phyloP scores from a whole-genome alignment of 345 rosid genomes.

The Viola odorata region DNA sequence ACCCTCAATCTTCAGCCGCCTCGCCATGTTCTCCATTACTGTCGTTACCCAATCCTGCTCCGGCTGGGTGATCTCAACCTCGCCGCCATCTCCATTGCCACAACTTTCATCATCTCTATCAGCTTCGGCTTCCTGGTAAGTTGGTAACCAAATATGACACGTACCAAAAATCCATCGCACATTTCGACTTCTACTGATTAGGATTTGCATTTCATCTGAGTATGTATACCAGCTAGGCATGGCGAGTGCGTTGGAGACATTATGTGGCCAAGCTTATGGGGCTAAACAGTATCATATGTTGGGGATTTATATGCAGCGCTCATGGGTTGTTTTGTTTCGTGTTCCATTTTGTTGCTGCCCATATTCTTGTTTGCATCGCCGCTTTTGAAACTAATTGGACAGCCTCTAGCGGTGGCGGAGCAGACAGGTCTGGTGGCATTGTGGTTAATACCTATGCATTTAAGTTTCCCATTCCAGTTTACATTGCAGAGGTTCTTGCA shows the following conservation, averaged over 20 bases:
- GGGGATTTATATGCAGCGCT: slow-evolving; percentile 51
- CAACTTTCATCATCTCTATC: slow-evolving; percentile 42
- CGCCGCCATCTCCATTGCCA: slow-evolving; percentile 54
- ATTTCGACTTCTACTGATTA: too few relatives aligned
- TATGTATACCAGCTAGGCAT: slow-evolving; percentile 57
- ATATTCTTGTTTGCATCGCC: slow-evolving; percentile 40
- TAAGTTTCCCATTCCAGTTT: slow-evolving; percentile 55
- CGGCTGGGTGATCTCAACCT: slow-evolving; percentile 42
- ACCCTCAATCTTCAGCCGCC: slow-evolving; percentile 48
- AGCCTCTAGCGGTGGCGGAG: slow-evolving; percentile 39
- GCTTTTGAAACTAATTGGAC: slow-evolving; percentile 45
- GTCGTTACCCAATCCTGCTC: slow-evolving; percentile 44
- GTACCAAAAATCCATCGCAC: too few relatives aligned
- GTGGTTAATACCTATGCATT: slow-evolving; percentile 55
- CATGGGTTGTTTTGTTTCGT: slow-evolving; percentile 45
- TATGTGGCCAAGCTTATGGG: slow-evolving; percentile 58
- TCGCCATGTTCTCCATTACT: slow-evolving; percentile 48
- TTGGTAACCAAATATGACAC: too few relatives aligned
- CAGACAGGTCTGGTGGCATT: slow-evolving; percentile 42
- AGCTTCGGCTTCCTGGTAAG: slow-evolving; percentile 45
- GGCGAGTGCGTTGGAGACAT: too few relatives aligned
- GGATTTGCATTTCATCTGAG: too few relatives aligned
- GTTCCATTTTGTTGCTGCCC: slow-evolving; percentile 41
- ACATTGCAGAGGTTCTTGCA: slow-evolving; percentile 48
- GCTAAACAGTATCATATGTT: slow-evolving; percentile 39